These are phyloP conservation scores for Hypoxylon intermedium DNA, from an alignment of 495 filamentous ascomycete genomes.

Conservation along the genomic window DNA sequence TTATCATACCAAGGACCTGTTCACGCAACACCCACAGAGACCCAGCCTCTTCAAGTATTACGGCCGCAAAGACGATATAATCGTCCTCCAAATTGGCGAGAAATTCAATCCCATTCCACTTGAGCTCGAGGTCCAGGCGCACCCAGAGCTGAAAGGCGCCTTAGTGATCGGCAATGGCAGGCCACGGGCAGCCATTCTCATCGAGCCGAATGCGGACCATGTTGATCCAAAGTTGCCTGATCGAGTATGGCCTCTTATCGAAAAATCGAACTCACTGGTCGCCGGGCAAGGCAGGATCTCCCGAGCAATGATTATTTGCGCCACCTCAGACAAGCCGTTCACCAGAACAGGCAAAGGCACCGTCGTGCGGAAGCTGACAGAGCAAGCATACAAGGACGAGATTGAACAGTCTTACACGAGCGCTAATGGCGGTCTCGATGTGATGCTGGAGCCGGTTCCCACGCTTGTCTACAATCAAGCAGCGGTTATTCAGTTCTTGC, in stretches of 20 bases:
- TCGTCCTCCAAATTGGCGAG: slow-evolving; percentile 61
- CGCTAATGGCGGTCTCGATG: not conserved
- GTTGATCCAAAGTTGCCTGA: slow-evolving; percentile 25
- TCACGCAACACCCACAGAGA: slow-evolving; percentile 47
- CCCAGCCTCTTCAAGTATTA: slow-evolving; percentile 49
- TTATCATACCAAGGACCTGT: slow-evolving; percentile 58
- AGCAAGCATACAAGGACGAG: slow-evolving; percentile 51
- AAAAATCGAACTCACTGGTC: slow-evolving; percentile 55
- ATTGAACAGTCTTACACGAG: not conserved
- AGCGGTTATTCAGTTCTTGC: slow-evolving; percentile 5
- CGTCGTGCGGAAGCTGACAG: slow-evolving; percentile 60
- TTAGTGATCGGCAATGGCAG: slow-evolving; percentile 49
- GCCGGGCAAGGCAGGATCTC: slow-evolving; percentile 61
- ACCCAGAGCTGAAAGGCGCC: slow-evolving; percentile 46
- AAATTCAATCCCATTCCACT: slow-evolving; percentile 58
- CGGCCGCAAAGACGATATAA: slow-evolving; percentile 58
- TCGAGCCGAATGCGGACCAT: slow-evolving; percentile 44
- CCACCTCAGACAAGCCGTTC: slow-evolving; percentile 43
- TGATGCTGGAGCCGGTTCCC: not conserved
- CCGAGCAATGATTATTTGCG: slow-evolving; percentile 50
- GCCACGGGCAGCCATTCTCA: slow-evolving; percentile 51
- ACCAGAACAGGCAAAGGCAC: slow-evolving; percentile 64
- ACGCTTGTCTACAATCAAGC: not conserved
- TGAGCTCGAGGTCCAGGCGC: slow-evolving; percentile 39
- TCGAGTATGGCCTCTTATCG: slow-evolving; percentile 60